These are phyloP conservation scores for Wallacemonas collosoma DNA, from an alignment of 208 protist genomes.

Conservation along the genomic window DNA sequence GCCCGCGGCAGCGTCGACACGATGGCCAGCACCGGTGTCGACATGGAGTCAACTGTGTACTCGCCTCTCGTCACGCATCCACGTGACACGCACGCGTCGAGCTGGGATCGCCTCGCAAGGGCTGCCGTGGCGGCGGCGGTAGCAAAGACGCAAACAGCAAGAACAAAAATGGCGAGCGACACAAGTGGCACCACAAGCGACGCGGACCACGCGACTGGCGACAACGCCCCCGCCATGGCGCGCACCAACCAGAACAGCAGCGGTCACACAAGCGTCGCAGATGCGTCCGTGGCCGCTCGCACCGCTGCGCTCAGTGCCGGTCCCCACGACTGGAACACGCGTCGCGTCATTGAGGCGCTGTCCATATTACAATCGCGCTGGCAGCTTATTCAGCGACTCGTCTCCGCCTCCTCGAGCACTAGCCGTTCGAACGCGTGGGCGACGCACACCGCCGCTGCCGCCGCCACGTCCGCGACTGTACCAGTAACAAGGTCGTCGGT, in stretches of 20 bases:
- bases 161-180: no score
- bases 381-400: conserved; percentile 17
- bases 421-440: neutral
- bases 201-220: no score
- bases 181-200: no score
- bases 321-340: neutral
- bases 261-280: neutral
- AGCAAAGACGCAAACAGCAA: neutral
- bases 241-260: neutral
- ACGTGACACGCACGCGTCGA: neutral
- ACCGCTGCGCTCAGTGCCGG: neutral
- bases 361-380: conserved; percentile 17
- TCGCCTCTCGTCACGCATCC: conserved; percentile 6
- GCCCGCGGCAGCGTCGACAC: conserved; percentile 6
- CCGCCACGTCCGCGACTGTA: neutral
- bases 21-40: neutral
- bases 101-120: neutral
- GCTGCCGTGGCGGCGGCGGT: neutral
- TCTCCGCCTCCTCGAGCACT: neutral
- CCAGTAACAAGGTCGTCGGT: neutral
- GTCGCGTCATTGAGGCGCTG: neutral
- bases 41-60: conserved; percentile 12
- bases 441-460: no score
- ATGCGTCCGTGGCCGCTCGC: no score
- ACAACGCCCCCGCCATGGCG: neutral